Evolutionary conservation across 2,329 filamentous ascomycete genomes (phyloP).

Genomic region (Furcasterigmium furcatum): DNA sequence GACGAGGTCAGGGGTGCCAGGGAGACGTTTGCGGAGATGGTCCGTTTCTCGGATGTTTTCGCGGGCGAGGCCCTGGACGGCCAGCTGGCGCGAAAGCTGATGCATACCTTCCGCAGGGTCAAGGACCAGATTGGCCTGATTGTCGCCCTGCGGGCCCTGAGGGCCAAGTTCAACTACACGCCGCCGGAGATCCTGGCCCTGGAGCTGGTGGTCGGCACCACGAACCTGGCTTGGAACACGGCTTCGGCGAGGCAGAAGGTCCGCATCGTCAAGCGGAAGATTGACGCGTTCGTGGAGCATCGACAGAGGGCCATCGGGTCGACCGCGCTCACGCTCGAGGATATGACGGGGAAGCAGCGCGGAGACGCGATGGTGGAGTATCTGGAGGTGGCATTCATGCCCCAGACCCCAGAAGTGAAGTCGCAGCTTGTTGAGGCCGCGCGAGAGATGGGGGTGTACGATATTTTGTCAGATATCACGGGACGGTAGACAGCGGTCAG

Average conservation of each 20-base stretch:
- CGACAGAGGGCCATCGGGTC: constrained; percentile 18
- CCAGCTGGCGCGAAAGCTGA: constrained; percentile 44
- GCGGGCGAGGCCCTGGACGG: constrained; percentile 37
- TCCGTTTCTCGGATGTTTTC: constrained; percentile 44
- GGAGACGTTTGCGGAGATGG: constrained; percentile 43
- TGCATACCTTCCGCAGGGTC: constrained; percentile 47
- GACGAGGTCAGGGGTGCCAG: constrained; percentile 32
- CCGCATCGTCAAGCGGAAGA: constrained; percentile 34
- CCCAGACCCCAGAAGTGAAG: constrained; percentile 17
- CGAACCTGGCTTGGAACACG: constrained; percentile 39
- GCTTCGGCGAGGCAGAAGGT: constrained; percentile 35
- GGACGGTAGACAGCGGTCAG: background rate
- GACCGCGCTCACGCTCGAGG: constrained; percentile 23
- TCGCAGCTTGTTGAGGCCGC: constrained; percentile 27
- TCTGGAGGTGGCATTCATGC: constrained; percentile 35
- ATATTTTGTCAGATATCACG: constrained; percentile 13
- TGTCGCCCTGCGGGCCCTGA: constrained; percentile 40
- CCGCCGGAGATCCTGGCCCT: constrained; percentile 42
- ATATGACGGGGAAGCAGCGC: constrained; percentile 30
- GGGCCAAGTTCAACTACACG: constrained; percentile 37
- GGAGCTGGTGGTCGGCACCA: constrained; percentile 42
- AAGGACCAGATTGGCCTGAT: constrained; percentile 41
- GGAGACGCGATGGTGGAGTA: constrained; percentile 38
- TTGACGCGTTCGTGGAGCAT: constrained; percentile 27
- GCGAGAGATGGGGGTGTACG: constrained; percentile 40